These are phyloP conservation scores for Diaporthe batatas DNA, from an alignment of 2,329 filamentous ascomycete genomes.

Conservation along the genomic window DNA sequence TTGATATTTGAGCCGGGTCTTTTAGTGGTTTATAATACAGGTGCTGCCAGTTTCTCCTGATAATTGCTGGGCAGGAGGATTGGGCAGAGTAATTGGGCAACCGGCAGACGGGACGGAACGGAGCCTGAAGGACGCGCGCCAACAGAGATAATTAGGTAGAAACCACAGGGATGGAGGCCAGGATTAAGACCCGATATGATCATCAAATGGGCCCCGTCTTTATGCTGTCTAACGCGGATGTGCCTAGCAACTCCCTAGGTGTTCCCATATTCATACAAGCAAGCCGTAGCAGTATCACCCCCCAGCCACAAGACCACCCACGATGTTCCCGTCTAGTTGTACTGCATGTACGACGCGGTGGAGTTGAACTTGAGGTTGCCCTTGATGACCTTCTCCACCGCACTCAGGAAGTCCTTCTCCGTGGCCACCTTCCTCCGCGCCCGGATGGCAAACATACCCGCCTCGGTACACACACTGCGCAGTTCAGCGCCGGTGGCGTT, in stretches of 20 bases:
- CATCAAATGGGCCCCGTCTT: constrained; percentile 28
- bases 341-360: constrained; percentile 98
- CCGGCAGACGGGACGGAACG: constrained; percentile 15
- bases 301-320: constrained; percentile 34
- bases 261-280: constrained; percentile 45
- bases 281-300: constrained; percentile 18
- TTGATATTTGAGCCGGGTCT: background rate
- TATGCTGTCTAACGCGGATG: constrained; percentile 41
- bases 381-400: constrained; percentile 99
- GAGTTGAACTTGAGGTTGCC: constrained; percentile 99
- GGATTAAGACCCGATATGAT: constrained; percentile 15
- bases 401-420: constrained; percentile 98
- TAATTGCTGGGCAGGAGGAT: background rate
- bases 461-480: constrained; percentile 96
- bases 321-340: constrained; percentile 76
- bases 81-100: background rate
- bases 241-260: constrained; percentile 40
- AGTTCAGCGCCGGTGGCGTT: constrained; percentile 97
- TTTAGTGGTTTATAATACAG: background rate
- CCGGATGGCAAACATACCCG: constrained; percentile 98
- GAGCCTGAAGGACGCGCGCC: constrained; percentile 1
- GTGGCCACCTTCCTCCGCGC: constrained; percentile 96
- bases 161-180: constrained; percentile 33
- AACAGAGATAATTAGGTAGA: constrained; percentile 22
- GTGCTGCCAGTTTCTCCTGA: constrained; percentile 5